These are phyloP conservation scores for Pichia inconspicua DNA, from an alignment of 1,139 yeast genomes.

Conservation along the genomic window DNA sequence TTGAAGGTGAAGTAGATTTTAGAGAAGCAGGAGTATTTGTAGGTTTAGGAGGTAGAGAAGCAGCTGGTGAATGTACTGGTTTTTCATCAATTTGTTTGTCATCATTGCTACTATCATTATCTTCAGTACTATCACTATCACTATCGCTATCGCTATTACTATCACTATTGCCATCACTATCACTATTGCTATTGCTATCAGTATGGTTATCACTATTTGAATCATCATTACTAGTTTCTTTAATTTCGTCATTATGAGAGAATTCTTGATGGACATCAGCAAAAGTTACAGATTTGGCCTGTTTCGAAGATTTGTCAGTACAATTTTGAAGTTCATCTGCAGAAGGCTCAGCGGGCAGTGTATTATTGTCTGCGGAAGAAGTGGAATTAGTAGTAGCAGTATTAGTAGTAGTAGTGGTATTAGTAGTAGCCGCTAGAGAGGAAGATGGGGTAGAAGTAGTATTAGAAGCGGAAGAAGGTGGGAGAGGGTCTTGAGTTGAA, in stretches of 20 bases:
- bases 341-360: background rate
- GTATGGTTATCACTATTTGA: conserved; percentile 12
- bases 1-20: background rate
- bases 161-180: conserved; percentile 2
- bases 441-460: background rate
- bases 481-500: background rate
- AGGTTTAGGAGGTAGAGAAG: background rate
- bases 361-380: background rate
- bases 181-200: conserved; percentile 4
- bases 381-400: background rate
- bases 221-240: conserved; percentile 1
- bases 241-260: background rate
- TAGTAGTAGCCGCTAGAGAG: background rate
- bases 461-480: background rate
- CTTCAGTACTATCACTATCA: conserved; percentile 1
- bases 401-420: background rate
- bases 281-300: conserved; percentile 10
- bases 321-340: background rate
- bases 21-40: background rate
- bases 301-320: conserved; percentile 2
- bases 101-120: background rate
- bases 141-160: conserved; percentile 6
- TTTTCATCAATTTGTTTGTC: conserved; percentile 4
- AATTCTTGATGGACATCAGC: conserved; percentile 6
- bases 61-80: conserved; percentile 6